These are phyloP conservation scores for Saccharata proteae DNA, from an alignment of 2,329 filamentous ascomycete genomes.

Conservation along the genomic window DNA sequence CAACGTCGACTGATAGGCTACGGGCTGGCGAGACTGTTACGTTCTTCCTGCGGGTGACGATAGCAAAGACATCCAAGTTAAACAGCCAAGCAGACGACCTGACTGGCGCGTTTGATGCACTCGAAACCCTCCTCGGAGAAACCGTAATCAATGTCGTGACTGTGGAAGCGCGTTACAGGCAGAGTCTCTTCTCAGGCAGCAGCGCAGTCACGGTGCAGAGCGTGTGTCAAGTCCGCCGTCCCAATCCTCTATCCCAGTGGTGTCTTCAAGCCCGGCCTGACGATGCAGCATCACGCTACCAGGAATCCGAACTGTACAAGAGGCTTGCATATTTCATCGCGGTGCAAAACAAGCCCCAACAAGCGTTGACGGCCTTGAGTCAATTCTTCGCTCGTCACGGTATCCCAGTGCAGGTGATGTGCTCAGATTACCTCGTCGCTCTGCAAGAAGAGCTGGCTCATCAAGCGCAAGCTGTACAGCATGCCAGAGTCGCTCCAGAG, in stretches of 20 bases:
- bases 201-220: constrained; percentile 18
- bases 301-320: constrained; percentile 10
- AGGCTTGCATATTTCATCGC: constrained; percentile 11
- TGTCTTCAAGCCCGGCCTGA: constrained; percentile 9
- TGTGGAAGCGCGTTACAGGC: constrained; percentile 20
- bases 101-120: constrained; percentile 9
- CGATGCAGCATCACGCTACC: constrained; percentile 3
- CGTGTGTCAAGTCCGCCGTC: constrained; percentile 17
- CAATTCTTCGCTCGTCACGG: constrained; percentile 1
- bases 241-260: constrained; percentile 21
- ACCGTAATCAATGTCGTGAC: constrained; percentile 9
- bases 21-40: constrained; percentile 9
- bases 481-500: no score
- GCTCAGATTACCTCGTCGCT: constrained; percentile 3
- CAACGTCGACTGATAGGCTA: constrained; percentile 5
- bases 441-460: constrained; percentile 9
- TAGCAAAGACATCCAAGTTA: background rate
- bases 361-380: constrained; percentile 5
- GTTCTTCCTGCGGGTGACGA: constrained; percentile 7
- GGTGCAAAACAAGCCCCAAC: constrained; percentile 3
- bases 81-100: background rate
- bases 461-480: no score
- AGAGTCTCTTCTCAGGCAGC: constrained; percentile 19
- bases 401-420: constrained; percentile 1
- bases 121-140: constrained; percentile 12